These are phyloP conservation scores for Alternaria postmessia DNA, from an alignment of 2,329 filamentous ascomycete genomes.

Conservation along the genomic window DNA sequence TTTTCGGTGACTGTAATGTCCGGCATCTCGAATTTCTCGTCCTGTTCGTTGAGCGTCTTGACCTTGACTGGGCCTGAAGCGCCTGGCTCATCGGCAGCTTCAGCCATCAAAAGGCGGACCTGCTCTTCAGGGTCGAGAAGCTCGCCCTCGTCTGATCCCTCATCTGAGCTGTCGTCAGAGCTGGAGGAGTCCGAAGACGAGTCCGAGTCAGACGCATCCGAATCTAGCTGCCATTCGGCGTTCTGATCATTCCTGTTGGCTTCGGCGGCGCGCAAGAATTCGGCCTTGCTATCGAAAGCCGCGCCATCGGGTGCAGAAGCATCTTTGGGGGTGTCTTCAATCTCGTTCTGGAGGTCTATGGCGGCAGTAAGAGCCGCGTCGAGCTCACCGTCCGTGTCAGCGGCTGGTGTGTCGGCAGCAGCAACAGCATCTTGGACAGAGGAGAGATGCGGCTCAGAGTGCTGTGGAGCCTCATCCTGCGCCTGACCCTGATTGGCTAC, in stretches of 20 bases:
- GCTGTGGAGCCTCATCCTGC: constrained; percentile 33
- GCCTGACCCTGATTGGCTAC: constrained; percentile 33
- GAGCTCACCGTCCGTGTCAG: constrained; percentile 26
- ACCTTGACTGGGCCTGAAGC: constrained; percentile 67
- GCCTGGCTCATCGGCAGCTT: constrained; percentile 81
- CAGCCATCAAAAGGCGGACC: constrained; percentile 85
- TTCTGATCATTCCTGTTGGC: constrained; percentile 60
- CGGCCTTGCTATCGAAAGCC: constrained; percentile 42
- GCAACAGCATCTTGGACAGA: constrained; percentile 31
- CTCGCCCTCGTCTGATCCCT: constrained; percentile 67
- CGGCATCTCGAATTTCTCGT: constrained; percentile 66
- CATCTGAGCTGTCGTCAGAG: constrained; percentile 62
- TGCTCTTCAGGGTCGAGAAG: constrained; percentile 83
- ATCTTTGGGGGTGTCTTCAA: constrained; percentile 11
- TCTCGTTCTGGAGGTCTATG: constrained; percentile 21
- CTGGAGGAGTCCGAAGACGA: constrained; percentile 54
- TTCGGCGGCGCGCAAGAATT: constrained; percentile 56
- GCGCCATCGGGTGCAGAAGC: neutral
- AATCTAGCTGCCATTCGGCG: constrained; percentile 81
- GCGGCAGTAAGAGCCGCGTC: constrained; percentile 26
- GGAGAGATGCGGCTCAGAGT: constrained; percentile 34
- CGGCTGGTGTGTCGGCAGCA: constrained; percentile 21
- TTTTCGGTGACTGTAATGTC: constrained; percentile 79
- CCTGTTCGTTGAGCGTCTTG: constrained; percentile 83
- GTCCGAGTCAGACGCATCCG: constrained; percentile 67